A percentile compares a stretch with the other conserved stretches of the same genome.
Conservation (phyloP, 2,329 filamentous ascomycete genomes). For the Stagonosporopsis rhizophila region DNA sequence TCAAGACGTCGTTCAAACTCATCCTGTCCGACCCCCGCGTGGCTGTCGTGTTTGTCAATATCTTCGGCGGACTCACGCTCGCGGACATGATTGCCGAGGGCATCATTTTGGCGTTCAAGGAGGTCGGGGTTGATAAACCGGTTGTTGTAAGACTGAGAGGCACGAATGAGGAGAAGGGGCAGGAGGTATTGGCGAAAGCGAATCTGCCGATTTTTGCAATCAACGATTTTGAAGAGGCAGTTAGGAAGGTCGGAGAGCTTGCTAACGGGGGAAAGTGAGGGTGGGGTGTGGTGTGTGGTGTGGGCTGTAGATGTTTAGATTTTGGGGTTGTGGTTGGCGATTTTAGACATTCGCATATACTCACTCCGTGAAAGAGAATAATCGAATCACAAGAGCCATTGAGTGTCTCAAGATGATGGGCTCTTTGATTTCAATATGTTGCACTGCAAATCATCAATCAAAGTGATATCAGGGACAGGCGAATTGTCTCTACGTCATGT, state of each 20-base stretch:
- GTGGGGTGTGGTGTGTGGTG: neutral
- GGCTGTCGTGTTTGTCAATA: conserved; percentile 74
- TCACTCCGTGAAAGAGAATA: neutral
- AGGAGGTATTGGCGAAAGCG: conserved; percentile 72
- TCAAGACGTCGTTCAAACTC: conserved; percentile 77
- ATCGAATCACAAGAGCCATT: neutral
- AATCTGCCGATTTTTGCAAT: conserved; percentile 73
- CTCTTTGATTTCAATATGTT: neutral
- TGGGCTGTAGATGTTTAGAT: neutral
- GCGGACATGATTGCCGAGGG: conserved; percentile 84
- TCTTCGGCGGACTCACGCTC: conserved; percentile 73
- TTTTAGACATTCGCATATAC: neutral
- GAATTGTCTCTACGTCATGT: too few species aligned
- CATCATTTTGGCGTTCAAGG: conserved; percentile 74
- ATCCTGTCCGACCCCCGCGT: conserved; percentile 76
- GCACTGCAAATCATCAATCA: too few species aligned
- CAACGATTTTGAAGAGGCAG: conserved; percentile 76
- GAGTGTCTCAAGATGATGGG: neutral
- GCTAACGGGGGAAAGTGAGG: conserved; percentile 21
- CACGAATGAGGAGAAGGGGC: conserved; percentile 75
- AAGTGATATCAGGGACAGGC: too few species aligned
- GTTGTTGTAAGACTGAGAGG: conserved; percentile 80
- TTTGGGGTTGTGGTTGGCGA: neutral
- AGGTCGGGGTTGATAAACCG: conserved; percentile 68
- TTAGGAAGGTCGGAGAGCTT: conserved; percentile 44